Evolutionary conservation across 208 protist genomes (phyloP), one percentile per base, ranked within the genome.

Genomic region (Leishmania turanica): DNA sequence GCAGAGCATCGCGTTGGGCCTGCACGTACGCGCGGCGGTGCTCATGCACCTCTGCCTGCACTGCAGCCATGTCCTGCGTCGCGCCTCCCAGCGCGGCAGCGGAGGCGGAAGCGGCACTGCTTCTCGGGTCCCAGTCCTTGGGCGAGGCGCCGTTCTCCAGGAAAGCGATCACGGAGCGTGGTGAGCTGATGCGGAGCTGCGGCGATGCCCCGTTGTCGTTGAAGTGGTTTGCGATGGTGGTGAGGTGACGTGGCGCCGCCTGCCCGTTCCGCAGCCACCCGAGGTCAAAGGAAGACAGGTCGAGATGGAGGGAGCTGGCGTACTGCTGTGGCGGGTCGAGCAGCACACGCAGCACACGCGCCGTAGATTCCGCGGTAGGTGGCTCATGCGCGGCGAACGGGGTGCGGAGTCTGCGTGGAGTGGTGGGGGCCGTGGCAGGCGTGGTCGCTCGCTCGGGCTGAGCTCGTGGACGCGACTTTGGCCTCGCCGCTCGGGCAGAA

Each of bases 91-190:
- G 40, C 7, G 53, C 45, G 45, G 42, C 31, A 76, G 47, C 24
- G 27, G 34, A 34, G 31, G 21, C 45, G 37, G 37, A 37, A 62
- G 56, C 53, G 6, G 56, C 51, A 42, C 9, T 34, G 45, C 19
- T 54, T 60, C n/a, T 31, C 3, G 70, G 77, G 49, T 82, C 19
- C 60, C 96, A 88, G 75, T 97, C 93, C 34, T 74, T 51, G 15
- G 90, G 78, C 19, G 74, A 79, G 69, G 94, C 85, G 54, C 95
- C 95, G 80, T 93, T 94, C 34, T 92, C 88, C 13, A 98, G 78
- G 49, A 96, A 45, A 66, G 94, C 88, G 42, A 98, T 77, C 58
- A 82, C 90, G 58, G 95, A 97, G 40, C 95, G 95, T 3, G 95
- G 95, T 21, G 95, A 98, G 84, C 89, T 97, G 56, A 98, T 69